Conservation (phyloP, 2,329 filamentous ascomycete species). For the Ophiocordyceps camponoti-floridani region DNA sequence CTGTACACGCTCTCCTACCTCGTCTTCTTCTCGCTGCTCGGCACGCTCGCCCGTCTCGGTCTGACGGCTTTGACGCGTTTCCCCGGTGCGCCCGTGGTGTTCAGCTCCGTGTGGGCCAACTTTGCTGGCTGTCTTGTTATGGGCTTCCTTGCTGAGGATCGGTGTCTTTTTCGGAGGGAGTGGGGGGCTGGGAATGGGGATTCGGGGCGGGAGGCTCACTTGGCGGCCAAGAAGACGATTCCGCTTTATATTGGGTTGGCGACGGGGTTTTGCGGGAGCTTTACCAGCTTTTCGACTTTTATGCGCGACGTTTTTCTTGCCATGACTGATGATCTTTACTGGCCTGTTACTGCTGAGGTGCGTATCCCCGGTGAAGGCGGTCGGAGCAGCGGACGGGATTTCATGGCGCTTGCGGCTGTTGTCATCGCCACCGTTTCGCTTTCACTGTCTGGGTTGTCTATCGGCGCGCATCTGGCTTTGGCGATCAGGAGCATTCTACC, state of each 20-base stretch:
- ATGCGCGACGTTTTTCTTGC: slow-evolving; percentile 66
- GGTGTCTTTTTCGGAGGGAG: slow-evolving; percentile 39
- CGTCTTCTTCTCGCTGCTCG: slow-evolving; percentile 68
- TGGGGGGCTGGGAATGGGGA: slow-evolving; percentile 14
- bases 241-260: slow-evolving; percentile 76
- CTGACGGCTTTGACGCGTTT: slow-evolving; percentile 66
- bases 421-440: slow-evolving; percentile 55
- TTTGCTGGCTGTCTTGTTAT: slow-evolving; percentile 65
- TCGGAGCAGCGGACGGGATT: slow-evolving; percentile 59
- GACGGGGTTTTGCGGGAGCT: slow-evolving; percentile 76
- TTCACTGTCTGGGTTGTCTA: slow-evolving; percentile 48
- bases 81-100: slow-evolving; percentile 55
- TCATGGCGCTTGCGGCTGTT: slow-evolving; percentile 65
- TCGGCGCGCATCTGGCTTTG: slow-evolving; percentile 60
- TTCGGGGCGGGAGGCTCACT: slow-evolving; percentile 40
- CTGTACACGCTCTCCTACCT: slow-evolving; percentile 66
- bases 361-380: slow-evolving; percentile 5
- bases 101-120: slow-evolving; percentile 73
- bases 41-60: slow-evolving; percentile 68
- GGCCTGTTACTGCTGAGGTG: neutral
- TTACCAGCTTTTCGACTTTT: slow-evolving; percentile 81
- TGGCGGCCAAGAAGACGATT: slow-evolving; percentile 62
- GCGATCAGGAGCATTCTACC: slow-evolving; percentile 40
- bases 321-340: slow-evolving; percentile 51
- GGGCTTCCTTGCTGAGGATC: slow-evolving; percentile 72